Evolutionary conservation across 768 basidiomycete species (phyloP), one percentile per base, ranked within the genome.

Genomic region (Mycena floridula): DNA sequence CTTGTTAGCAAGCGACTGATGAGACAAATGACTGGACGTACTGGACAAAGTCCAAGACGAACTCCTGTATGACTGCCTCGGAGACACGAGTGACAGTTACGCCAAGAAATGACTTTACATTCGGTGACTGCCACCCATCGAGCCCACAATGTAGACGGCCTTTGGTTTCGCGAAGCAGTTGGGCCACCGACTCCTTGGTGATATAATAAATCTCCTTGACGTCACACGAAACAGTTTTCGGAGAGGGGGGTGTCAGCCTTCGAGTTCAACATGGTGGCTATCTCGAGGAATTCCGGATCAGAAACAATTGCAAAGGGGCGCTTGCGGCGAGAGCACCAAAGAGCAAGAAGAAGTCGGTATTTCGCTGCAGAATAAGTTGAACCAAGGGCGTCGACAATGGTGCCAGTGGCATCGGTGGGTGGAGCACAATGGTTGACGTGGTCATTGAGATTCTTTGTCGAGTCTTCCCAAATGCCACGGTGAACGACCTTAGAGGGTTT

Each of bases 101-200:
- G 0, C 47, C 59, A 9, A 61, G 28, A 25, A 50, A 57, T 2
- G 56, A 54, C 1, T 41, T 25, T n/a, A 59, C 55, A 44, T 62
- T 61, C 0, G 55, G 53, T 1, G 57, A 58, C 2, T 53, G 56
- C 60, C 60, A 63, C 0, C 45, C 46, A 37, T 63, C 56, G 0
- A 55, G 55, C 1, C 47, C 50, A 40, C 59, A 61, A 35, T 45
- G 57, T 3, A 60, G 26, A 2, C 39, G 25, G 3, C 56, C 58
- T 0, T 50, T 30, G 28, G 54, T 50, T 11, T 9, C 37, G 9
- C 20, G 37, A 20, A 38, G 37, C 11, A 21, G 8, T 11, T 38
- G 8, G 9, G 37, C 37, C 8, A 38, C 15, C 36, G 18, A 13
- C 15, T 42, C 51, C 37, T 44, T 42, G 20, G 46, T 26, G 37